Conservation (phyloP, 768 basidiomycete species). For the Rhodotorula kratochvilovae region DNA sequence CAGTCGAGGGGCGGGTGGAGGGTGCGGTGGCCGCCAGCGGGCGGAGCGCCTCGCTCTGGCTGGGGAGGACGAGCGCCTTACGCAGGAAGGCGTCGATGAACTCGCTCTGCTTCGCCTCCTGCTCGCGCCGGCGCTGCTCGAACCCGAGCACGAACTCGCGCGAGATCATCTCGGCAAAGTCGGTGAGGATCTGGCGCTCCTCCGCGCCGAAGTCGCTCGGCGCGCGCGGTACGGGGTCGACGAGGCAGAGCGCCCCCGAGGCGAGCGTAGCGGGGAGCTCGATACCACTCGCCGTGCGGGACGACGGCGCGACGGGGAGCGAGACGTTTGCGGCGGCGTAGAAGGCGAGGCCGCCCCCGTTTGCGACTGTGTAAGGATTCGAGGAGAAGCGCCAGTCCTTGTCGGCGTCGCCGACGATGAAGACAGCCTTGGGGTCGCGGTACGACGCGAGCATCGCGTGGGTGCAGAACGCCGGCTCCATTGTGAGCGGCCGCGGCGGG, state of each 20-base stretch:
- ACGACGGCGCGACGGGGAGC: conserved; percentile 4
- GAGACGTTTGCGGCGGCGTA: conserved; percentile 27
- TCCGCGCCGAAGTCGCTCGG: conserved; percentile 7
- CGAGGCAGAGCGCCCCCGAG: conserved; percentile 26
- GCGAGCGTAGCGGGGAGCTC: conserved; percentile 8
- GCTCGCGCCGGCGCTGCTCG: conserved; percentile 23
- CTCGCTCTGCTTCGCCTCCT: conserved; percentile 17
- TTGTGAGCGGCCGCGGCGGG: conserved; percentile 1
- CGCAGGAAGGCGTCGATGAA: conserved; percentile 22
- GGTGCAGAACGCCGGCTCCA: conserved; percentile 23
- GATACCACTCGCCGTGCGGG: background rate
- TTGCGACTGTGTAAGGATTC: conserved; percentile 8
- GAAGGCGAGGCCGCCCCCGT: conserved; percentile 17
- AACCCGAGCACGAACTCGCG: conserved; percentile 33
- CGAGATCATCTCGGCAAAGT: conserved; percentile 32
- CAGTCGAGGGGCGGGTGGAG: background rate
- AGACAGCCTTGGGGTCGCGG: conserved; percentile 9
- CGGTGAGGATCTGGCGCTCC: conserved; percentile 21
- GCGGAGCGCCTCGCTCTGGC: conserved; percentile 1
- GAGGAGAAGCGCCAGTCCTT: conserved; percentile 29
- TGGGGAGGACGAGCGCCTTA: conserved; percentile 26
- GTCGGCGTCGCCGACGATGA: conserved; percentile 29
- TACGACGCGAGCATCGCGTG: conserved; percentile 22
- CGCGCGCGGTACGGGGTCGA: conserved; percentile 7
- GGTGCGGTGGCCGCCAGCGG: background rate